Evolutionary conservation across 2,329 filamentous ascomycete genomes (phyloP).

Genomic region (Purpureocillium takamizusanense): DNA sequence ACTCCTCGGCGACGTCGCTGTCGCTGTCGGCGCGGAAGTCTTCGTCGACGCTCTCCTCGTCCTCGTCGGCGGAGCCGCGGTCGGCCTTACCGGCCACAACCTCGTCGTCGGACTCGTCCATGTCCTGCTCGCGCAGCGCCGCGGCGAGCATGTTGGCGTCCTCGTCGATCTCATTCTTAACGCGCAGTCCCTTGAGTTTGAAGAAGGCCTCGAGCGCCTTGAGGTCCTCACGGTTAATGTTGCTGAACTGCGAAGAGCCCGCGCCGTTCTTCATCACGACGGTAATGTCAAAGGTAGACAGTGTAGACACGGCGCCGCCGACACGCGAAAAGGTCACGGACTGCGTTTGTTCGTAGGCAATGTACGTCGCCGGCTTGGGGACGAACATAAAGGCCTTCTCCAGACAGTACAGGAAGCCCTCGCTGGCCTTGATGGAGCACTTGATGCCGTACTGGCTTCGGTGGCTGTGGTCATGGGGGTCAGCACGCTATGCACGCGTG

Average conservation of each 20-base stretch:
- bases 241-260: slow-evolving; percentile 92
- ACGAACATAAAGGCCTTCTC: slow-evolving; percentile 99
- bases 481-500: too few species aligned
- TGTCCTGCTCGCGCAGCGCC: slow-evolving; percentile 73
- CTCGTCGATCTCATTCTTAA: slow-evolving; percentile 98
- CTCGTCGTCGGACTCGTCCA: slow-evolving; percentile 78
- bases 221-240: slow-evolving; percentile 98
- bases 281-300: slow-evolving; percentile 94
- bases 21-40: slow-evolving; percentile 92
- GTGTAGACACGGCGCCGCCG: slow-evolving; percentile 83
- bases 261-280: slow-evolving; percentile 81
- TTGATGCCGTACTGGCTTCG: slow-evolving; percentile 93
- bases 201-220: slow-evolving; percentile 96
- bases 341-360: slow-evolving; percentile 86
- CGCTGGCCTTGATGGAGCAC: slow-evolving; percentile 99
- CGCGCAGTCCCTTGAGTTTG: slow-evolving; percentile 86
- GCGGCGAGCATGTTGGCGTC: slow-evolving; percentile 75
- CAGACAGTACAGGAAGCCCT: slow-evolving; percentile 92
- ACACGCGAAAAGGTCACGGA: slow-evolving; percentile 94
- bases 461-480: slow-evolving; percentile 61
- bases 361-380: slow-evolving; percentile 94
- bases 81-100: slow-evolving; percentile 62
- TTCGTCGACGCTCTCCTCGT: slow-evolving; percentile 90
- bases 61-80: slow-evolving; percentile 88
- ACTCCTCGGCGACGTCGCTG: slow-evolving; percentile 94